Conservation (phyloP, 495 filamentous ascomycete genomes). For the Annulohypoxylon bovei region DNA sequence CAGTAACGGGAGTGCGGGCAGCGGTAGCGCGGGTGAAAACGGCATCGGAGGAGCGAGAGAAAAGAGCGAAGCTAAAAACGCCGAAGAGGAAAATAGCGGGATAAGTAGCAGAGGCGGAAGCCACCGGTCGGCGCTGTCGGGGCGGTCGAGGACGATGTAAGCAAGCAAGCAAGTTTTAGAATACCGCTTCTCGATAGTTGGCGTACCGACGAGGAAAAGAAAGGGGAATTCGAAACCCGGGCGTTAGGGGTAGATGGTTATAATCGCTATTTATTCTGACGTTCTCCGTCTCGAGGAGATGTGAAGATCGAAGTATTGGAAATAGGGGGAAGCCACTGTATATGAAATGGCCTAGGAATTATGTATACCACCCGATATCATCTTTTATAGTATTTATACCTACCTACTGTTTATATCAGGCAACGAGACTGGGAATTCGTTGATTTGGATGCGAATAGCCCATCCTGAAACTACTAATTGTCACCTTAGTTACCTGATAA, state of each 20-base stretch:
- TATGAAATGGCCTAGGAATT: slow-evolving; percentile 1
- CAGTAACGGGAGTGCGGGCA: background rate
- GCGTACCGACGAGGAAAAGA: background rate
- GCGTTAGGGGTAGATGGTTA: background rate
- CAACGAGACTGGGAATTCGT: background rate
- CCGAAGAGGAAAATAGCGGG: background rate
- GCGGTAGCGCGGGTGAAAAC: background rate
- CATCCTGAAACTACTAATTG: background rate
- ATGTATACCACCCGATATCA: slow-evolving; percentile 35
- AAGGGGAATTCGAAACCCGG: background rate
- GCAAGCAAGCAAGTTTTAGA: background rate
- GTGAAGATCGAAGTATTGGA: background rate
- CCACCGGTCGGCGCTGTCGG: slow-evolving; percentile 1
- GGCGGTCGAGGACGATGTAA: slow-evolving; percentile 30
- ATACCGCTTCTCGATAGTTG: background rate
- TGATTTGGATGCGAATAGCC: background rate
- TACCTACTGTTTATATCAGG: slow-evolving; percentile 1
- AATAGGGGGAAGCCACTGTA: background rate
- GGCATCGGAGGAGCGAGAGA: background rate
- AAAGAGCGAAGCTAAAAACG: background rate
- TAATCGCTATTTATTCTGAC: background rate
- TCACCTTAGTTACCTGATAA: background rate
- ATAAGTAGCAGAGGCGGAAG: background rate
- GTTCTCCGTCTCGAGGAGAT: background rate
- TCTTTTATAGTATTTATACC: slow-evolving; percentile 21